Conservation (phyloP, 2,329 filamentous ascomycete genomes). For the Epichloe elymi region DNA sequence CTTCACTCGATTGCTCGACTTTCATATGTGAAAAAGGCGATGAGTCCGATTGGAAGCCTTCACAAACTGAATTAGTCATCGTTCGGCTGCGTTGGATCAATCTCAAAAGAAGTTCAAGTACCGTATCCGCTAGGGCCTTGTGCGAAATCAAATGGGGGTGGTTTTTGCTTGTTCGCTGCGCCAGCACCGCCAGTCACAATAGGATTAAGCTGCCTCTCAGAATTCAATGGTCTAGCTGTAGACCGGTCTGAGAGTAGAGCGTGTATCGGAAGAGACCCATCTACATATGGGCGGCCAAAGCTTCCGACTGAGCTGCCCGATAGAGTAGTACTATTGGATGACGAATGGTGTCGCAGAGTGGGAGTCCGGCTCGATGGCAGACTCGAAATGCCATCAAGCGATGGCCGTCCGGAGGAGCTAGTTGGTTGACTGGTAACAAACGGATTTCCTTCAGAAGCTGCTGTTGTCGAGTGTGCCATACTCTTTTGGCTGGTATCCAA, state of each 20-base stretch:
- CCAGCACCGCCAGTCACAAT: conserved; percentile 1
- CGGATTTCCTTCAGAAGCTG: conserved; percentile 3
- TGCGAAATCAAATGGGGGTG: conserved; percentile 11
- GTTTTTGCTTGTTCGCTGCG: conserved; percentile 14
- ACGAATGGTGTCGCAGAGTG: conserved; percentile 31
- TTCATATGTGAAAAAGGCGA: conserved; percentile 20
- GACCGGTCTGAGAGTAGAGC: conserved; percentile 33
- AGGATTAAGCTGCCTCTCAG: conserved; percentile 8
- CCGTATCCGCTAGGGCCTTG: conserved; percentile 21
- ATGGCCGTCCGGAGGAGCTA: conserved; percentile 8
- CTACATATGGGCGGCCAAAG: conserved; percentile 29
- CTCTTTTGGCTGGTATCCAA: conserved; percentile 23
- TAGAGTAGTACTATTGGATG: conserved; percentile 29
- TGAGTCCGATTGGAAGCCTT: conserved; percentile 21
- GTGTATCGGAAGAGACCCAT: conserved; percentile 41
- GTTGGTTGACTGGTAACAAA: not conserved
- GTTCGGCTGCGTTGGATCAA: conserved; percentile 6
- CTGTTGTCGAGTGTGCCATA: conserved; percentile 8
- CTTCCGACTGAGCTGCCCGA: conserved; percentile 26
- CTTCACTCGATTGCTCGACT: conserved; percentile 16
- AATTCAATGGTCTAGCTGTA: conserved; percentile 8
- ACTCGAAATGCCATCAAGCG: conserved; percentile 16
- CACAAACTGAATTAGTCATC: conserved; percentile 16
- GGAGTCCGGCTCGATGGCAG: conserved; percentile 20
- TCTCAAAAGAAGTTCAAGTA: conserved; percentile 13